Base-by-base conservation (phyloP, 2,329 filamentous ascomycete species). In the Trichoderma sp. region DNA sequence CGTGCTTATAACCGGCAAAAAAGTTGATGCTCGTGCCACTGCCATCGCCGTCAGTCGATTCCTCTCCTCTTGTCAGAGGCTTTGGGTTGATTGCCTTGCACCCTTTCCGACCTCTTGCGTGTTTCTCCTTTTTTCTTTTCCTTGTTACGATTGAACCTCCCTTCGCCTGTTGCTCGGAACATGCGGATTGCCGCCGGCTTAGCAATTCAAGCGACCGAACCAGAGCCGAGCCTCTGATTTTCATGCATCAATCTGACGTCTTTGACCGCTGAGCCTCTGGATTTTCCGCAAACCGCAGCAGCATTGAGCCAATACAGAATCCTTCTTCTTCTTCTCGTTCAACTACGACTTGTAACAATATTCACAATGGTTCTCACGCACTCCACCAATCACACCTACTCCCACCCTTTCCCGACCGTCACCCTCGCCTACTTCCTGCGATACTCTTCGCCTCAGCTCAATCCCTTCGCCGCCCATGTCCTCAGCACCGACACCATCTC, bases 341-440 rank as follows among this genome's bases (percentile, higher is more conserved):
- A 29, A 76, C 77, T 77, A 76, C 79, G 71, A 62, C 53, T 21
- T 21, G 21, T 67, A 62, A 63, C 74, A 74, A 74, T 71, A 63
- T 74, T 78, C 81, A 88, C 82, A 74, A 91, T 91, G 90, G 90
- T 91, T 78, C 89, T 91, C 84, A 90, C 88, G 7, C 90, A 91
- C 83, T 90, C 89, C 72, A 91, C 90, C 80, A 91, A 89, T 85
- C 93, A 94, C 83, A 90, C 89, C 81, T 95, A 95, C 88, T 89
- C 92, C 78, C 94, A 96, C 85, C 92, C 93, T 66, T 96, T 96
- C 86, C 92, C 93, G 77, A 94, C 94, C 83, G 94, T 97, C 77
- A 95, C 94, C 66, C 92, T 97, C 83, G 94, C 94, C 85, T 97
- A 95, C 89, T 97, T 96, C 85, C 92, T 97, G 67, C 93, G 94